These are phyloP conservation scores for Aspergillus latus DNA, from an alignment of 2,329 filamentous ascomycete species.

Conservation along the genomic window DNA sequence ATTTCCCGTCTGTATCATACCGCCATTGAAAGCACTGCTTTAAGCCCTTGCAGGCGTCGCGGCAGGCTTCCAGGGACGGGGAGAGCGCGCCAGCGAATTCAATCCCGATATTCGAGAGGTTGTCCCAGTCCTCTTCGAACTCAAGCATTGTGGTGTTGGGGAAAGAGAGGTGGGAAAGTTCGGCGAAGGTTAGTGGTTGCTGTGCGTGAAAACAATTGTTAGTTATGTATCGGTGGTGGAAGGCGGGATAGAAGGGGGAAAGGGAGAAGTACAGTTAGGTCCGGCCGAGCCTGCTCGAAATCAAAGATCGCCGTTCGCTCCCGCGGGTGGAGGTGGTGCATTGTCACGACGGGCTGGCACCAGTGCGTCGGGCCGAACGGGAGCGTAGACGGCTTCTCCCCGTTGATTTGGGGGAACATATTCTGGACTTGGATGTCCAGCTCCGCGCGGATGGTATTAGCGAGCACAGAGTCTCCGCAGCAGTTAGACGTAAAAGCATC, in stretches of 20 bases:
- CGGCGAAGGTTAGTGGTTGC: conserved; percentile 49
- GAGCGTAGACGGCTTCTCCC: conserved; percentile 55
- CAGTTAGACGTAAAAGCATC: conserved; percentile 42
- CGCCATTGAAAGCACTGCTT: conserved; percentile 38
- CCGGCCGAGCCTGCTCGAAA: conserved; percentile 50
- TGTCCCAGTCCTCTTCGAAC: conserved; percentile 54
- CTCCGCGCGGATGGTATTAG: conserved; percentile 52
- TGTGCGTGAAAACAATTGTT: conserved; percentile 21
- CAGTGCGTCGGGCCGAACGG: conserved; percentile 50
- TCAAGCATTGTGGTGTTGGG: conserved; percentile 41
- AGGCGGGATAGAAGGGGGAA: no score
- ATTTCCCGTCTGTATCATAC: conserved; percentile 15
- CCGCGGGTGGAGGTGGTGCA: conserved; percentile 57
- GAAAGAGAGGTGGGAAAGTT: conserved; percentile 54
- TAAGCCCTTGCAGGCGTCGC: conserved; percentile 48
- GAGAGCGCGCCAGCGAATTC: conserved; percentile 46
- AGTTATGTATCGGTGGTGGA: neutral
- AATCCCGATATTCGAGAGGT: conserved; percentile 49
- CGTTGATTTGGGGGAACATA: conserved; percentile 55
- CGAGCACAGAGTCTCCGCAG: conserved; percentile 56
- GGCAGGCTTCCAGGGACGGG: conserved; percentile 47
- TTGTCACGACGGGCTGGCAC: conserved; percentile 59
- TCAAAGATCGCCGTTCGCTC: conserved; percentile 55
- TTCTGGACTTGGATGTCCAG: conserved; percentile 42
- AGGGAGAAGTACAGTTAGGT: conserved; percentile 11